These are phyloP conservation scores for Petasospora fabianii DNA, from an alignment of 1,139 yeast genomes.

Conservation along the genomic window DNA sequence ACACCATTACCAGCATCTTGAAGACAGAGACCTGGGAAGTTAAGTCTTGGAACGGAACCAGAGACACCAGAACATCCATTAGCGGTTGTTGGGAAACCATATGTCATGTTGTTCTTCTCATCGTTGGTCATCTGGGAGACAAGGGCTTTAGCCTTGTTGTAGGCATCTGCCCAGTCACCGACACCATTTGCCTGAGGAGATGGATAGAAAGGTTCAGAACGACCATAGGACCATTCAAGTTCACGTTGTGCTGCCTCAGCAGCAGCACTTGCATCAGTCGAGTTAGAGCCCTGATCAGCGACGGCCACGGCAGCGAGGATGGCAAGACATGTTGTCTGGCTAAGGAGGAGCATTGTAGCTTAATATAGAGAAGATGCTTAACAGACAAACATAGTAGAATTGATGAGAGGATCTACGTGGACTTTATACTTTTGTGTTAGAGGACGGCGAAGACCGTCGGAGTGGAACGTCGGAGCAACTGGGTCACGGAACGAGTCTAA, in stretches of 20 bases:
- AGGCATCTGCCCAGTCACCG: slow-evolving; percentile 49
- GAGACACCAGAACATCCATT: slow-evolving; percentile 65
- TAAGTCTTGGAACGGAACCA: slow-evolving; percentile 51
- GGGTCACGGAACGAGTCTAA: no score
- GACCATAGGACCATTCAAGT: slow-evolving; percentile 9
- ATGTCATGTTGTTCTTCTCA: slow-evolving; percentile 58
- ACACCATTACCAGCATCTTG: slow-evolving; percentile 70
- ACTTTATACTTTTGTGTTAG: not conserved
- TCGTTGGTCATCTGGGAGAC: slow-evolving; percentile 49
- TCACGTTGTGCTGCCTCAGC: slow-evolving; percentile 48
- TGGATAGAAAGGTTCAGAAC: slow-evolving; percentile 14
- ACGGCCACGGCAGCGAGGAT: slow-evolving; percentile 1
- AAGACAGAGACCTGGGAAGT: slow-evolving; percentile 50
- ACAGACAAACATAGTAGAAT: not conserved
- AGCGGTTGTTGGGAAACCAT: slow-evolving; percentile 56
- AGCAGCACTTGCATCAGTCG: no score
- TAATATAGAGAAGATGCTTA: not conserved
- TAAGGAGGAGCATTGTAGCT: not conserved
- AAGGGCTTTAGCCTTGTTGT: slow-evolving; percentile 45
- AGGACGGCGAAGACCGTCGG: no score
- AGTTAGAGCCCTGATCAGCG: slow-evolving; percentile 19
- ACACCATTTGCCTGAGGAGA: slow-evolving; percentile 17
- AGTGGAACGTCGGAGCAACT: no score
- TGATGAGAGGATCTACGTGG: not conserved
- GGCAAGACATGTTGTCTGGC: slow-evolving; percentile 4